Percentiles rank a stretch among this genome's conserved stretches.
Conservation (phyloP, 768 basidiomycete genomes). For the Lyophyllum decastes region DNA sequence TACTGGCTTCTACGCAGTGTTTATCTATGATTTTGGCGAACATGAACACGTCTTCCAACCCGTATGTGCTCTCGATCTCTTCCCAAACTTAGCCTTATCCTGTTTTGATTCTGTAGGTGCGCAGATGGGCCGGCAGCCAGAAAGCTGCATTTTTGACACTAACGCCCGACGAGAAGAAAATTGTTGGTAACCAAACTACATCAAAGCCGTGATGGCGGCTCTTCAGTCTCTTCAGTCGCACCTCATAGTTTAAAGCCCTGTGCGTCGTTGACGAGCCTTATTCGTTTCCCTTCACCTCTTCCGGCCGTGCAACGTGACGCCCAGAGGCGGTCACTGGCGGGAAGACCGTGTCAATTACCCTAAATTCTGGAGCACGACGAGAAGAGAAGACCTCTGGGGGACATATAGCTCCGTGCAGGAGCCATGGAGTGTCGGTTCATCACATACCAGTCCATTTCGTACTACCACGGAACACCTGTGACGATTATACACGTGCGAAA, state of each 20-base stretch:
- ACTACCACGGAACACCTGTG: conserved; percentile 1
- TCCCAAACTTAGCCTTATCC: background rate
- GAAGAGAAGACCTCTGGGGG: background rate
- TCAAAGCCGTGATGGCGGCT: background rate
- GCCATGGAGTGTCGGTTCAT: background rate
- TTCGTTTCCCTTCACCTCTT: too few relatives aligned
- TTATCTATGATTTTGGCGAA: conserved; percentile 71
- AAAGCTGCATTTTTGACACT: conserved; percentile 58
- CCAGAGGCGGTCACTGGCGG: background rate
- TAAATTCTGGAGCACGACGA: background rate
- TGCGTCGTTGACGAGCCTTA: too few relatives aligned
- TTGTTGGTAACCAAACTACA: conserved; percentile 22
- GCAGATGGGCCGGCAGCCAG: conserved; percentile 56
- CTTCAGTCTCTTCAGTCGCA: background rate
- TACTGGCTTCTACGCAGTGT: conserved; percentile 55
- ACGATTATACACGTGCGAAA: conserved; percentile 17
- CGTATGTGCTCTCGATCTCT: conserved; percentile 38
- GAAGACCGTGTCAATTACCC: background rate
- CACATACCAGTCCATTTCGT: background rate
- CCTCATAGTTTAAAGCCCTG: too few relatives aligned
- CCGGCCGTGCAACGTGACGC: background rate
- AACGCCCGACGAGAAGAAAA: conserved; percentile 55
- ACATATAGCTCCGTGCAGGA: background rate
- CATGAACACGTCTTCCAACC: conserved; percentile 71
- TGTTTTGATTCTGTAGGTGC: conserved; percentile 36